These are phyloP conservation scores for Globisporangium echinulatum DNA, from an alignment of 352 stramenopile genomes.

Conservation along the genomic window DNA sequence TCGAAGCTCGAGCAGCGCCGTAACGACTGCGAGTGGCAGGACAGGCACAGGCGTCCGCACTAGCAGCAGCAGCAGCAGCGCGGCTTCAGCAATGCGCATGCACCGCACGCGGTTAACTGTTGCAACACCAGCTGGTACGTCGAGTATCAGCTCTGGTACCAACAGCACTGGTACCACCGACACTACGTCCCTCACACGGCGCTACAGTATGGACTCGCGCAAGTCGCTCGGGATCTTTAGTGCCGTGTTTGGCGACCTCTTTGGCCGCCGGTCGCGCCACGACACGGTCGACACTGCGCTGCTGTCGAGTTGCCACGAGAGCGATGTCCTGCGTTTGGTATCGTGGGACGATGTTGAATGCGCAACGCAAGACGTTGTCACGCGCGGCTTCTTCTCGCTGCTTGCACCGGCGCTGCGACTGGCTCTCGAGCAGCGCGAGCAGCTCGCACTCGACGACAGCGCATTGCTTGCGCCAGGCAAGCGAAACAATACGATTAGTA, in stretches of 20 bases:
- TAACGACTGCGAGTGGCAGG: no score
- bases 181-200: slow-evolving; percentile 10
- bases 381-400: slow-evolving; percentile 59
- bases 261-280: slow-evolving; percentile 41
- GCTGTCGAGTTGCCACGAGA: slow-evolving; percentile 3
- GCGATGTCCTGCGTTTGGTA: no score
- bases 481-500: no score
- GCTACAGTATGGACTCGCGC: slow-evolving; percentile 51
- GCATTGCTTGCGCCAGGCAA: slow-evolving; percentile 7
- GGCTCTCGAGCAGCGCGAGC: slow-evolving; percentile 27
- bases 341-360: slow-evolving; percentile 66
- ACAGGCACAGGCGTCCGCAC: no score
- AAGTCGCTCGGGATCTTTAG: slow-evolving; percentile 45
- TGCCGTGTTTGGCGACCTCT: slow-evolving; percentile 64
- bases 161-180: no score
- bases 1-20: no score
- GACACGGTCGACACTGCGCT: slow-evolving; percentile 49
- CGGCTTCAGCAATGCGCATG: no score
- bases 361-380: slow-evolving; percentile 52
- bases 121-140: no score
- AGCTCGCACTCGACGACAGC: slow-evolving; percentile 16
- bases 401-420: slow-evolving; percentile 35
- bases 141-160: no score
- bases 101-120: no score
- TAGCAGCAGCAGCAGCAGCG: no score